Evolutionary conservation across 1,139 yeast genomes (phyloP).

Genomic region (Pichia sp.): DNA sequence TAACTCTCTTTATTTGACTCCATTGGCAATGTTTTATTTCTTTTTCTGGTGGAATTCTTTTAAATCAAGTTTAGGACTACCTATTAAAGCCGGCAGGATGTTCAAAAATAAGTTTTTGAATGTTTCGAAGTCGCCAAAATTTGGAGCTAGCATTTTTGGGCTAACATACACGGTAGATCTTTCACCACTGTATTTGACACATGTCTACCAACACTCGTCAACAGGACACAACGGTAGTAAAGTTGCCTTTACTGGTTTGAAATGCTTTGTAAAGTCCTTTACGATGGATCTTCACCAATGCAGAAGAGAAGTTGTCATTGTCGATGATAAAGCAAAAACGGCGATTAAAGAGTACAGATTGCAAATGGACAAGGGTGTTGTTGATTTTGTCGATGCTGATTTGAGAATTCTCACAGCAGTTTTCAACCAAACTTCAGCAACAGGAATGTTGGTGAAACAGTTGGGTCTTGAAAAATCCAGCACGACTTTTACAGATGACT

Average conservation of each 20-base stretch:
- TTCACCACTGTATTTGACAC: conserved; percentile 70
- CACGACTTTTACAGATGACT: conserved; percentile 18
- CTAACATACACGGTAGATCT: conserved; percentile 75
- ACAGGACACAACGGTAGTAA: conserved; percentile 42
- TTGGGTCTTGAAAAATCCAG: conserved; percentile 32
- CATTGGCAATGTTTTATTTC: conserved; percentile 64
- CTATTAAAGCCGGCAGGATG: conserved; percentile 68
- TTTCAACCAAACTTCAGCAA: conserved; percentile 54
- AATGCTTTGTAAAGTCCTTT: conserved; percentile 64
- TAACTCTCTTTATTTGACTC: conserved; percentile 76
- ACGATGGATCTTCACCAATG: conserved; percentile 81
- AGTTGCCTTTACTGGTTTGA: conserved; percentile 71
- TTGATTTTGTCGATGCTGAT: conserved; percentile 69
- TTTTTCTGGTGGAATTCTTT: conserved; percentile 81
- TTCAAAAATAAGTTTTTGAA: conserved; percentile 41
- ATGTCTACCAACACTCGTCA: conserved; percentile 60
- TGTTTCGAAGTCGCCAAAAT: conserved; percentile 46
- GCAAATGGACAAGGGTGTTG: conserved; percentile 73
- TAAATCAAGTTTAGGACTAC: conserved; percentile 66
- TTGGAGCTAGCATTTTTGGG: conserved; percentile 75
- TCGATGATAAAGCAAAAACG: conserved; percentile 52
- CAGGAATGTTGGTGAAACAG: conserved; percentile 45
- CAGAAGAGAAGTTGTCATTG: conserved; percentile 57
- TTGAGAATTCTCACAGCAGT: conserved; percentile 65
- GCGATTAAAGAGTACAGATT: conserved; percentile 54